Evolutionary conservation across 2,329 filamentous ascomycete species (phyloP), one percentile per base, ranked within the genome.

Genomic region (Beauveria sp.): DNA sequence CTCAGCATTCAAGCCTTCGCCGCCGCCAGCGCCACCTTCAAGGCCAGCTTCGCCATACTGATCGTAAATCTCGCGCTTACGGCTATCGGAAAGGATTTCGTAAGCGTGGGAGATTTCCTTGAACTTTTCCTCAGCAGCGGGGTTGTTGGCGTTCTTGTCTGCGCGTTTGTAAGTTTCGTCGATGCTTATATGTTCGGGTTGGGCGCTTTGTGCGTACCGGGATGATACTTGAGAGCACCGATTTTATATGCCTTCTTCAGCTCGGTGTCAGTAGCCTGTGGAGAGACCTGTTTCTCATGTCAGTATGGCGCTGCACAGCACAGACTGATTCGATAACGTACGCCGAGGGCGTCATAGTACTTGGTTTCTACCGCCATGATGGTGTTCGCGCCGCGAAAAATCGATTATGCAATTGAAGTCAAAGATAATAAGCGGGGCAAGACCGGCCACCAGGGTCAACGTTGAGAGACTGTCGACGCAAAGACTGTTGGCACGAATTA

Each of bases 121-220:
- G 88, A 99, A 99, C 78, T 97, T 99, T 65, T 96, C 92, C 69
- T 93, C 92, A 57, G 95, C 93, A 28, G 88, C 89, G 46, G 93
- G 92, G 80, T 96, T 96, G 80, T 95, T 87, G 66, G 88, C 86
- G 77, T 99, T 99, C 84, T 99, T 99, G 78, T 99, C 93, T 96
- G 68, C 45, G 22, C 18, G 63, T 40, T 62, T 34, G 62, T 69
- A 60, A 69, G 67, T 43, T 46, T 62, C 49, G 31, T 18, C 14
- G 34, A 38, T n/a, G 1, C 45, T 20, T 9, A 20, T 52, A 31
- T 55, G 22, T 26, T 34, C 28, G 20, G 3, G 43, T 34, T 12
- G 12, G 58, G 18, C 38, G 20, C 26, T 26, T 20, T 42, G 22
- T 63, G 74, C 85, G 67, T 83, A 91, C 88, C 89, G 73, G 91